These are phyloP conservation scores for Fusarium globosum DNA, from an alignment of 2,329 filamentous ascomycete genomes.

Conservation along the genomic window DNA sequence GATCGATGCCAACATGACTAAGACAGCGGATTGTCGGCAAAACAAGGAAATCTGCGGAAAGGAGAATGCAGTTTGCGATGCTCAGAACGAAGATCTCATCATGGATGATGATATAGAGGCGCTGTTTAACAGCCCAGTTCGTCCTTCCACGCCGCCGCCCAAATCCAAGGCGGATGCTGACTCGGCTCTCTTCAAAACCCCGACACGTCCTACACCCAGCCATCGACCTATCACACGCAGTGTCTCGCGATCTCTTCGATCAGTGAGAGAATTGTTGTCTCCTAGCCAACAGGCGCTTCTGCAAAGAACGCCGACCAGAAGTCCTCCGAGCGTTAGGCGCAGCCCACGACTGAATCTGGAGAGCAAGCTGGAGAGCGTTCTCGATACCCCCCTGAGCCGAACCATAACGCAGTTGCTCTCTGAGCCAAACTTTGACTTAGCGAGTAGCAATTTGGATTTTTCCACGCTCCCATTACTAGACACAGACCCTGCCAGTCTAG, in stretches of 20 bases:
- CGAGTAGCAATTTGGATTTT: constrained; percentile 59
- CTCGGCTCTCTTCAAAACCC: constrained; percentile 68
- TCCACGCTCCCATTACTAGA: constrained; percentile 54
- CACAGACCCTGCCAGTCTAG: constrained; percentile 48
- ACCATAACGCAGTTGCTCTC: constrained; percentile 73
- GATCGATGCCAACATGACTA: constrained; percentile 63
- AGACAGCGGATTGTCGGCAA: constrained; percentile 53
- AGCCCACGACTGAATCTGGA: constrained; percentile 58
- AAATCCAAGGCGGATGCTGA: constrained; percentile 53
- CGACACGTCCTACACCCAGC: constrained; percentile 69
- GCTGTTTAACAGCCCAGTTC: constrained; percentile 71
- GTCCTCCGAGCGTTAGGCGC: constrained; percentile 51
- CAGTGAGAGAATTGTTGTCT: constrained; percentile 57
- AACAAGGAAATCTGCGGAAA: constrained; percentile 55
- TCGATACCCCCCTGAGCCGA: constrained; percentile 69
- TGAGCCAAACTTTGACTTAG: constrained; percentile 60
- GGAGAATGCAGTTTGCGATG: constrained; percentile 63
- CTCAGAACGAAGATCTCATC: constrained; percentile 15
- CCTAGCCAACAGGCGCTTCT: constrained; percentile 56
- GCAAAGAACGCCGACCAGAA: constrained; percentile 63
- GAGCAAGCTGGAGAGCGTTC: constrained; percentile 51
- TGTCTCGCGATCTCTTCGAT: constrained; percentile 67
- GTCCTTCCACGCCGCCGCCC: constrained; percentile 65
- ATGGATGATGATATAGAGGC: constrained; percentile 67
- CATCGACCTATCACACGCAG: constrained; percentile 71